Base-by-base conservation (phyloP, 768 basidiomycete genomes). In the Myochromella boudieri region DNA sequence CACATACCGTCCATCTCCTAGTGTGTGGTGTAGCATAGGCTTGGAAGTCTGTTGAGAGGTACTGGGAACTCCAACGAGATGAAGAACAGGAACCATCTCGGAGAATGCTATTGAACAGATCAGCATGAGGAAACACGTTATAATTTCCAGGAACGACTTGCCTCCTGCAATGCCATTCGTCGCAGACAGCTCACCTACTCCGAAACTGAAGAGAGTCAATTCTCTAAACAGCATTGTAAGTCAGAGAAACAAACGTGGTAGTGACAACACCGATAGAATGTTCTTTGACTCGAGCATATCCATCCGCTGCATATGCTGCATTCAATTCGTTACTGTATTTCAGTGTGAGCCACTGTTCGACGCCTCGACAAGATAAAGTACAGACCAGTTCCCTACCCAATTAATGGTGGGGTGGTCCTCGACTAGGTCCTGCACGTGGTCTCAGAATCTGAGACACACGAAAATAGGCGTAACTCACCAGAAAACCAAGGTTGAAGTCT, bases 161-260 rank as follows among this genome's bases (percentile, higher is more conserved):
- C 85, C 81, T 57, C 86, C 86, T 22, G 87, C 90, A 51, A 94
- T 80, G 32, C 89, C 88, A 56, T 91, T 91, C 27, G 87, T 82
- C 3, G 93, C 92, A 31, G 85, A 88, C 34, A 95, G 68, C 63
- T 97, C 94, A 12, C 94, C 94, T n/a, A 97, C 94, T 44, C 94
- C 94, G 54, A 94, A 95, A 2, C 85, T 87, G 43, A 4, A 15
- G 36, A 27, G 38, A 10, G 27, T 29, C 47, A 17, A 54, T 42
- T 18, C 22, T 25, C 27, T 29, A 44, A 15, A 17, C 42, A 34
- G 6, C 42, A 41, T 21, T 2, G 31, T 10, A 24, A 45, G 6
- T 21, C 10, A 22, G 21, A 21, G 26, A 10, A 0, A 59, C 71
- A n/a, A 56, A 86, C 85, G 87, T 97, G 9, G 94, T 95, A 25